Percentiles rank a stretch among this genome's conserved stretches.
Conservation (phyloP, 2,329 filamentous ascomycete genomes). For the Ilyonectria sp. region DNA sequence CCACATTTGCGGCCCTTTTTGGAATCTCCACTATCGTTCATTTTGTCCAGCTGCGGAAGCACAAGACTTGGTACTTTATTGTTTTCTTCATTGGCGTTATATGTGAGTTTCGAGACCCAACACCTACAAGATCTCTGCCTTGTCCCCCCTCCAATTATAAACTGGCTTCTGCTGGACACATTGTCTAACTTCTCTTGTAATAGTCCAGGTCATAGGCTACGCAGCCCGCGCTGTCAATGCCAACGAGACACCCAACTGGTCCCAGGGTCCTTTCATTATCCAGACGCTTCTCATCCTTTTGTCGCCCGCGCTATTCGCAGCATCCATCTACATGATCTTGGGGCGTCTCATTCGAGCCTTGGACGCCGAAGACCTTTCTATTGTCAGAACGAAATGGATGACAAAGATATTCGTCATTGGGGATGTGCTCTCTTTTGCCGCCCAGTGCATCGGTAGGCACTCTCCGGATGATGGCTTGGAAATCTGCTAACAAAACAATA, state of each 20-base stretch:
- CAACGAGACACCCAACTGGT: conserved; percentile 46
- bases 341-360: conserved; percentile 54
- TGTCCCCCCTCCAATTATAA: too few relatives aligned
- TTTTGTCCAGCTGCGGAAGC: not conserved
- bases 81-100: conserved; percentile 12
- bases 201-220: conserved; percentile 57
- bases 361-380: conserved; percentile 38
- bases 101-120: conserved; percentile 1
- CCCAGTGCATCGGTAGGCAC: conserved; percentile 46
- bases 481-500: not conserved
- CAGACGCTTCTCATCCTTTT: conserved; percentile 58
- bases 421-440: conserved; percentile 49
- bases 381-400: conserved; percentile 44
- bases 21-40: conserved; percentile 3
- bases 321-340: conserved; percentile 62
- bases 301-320: conserved; percentile 61
- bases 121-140: too few relatives aligned
- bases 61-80: conserved; percentile 9
- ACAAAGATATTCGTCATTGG: conserved; percentile 51
- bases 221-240: conserved; percentile 53
- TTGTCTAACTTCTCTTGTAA: too few relatives aligned
- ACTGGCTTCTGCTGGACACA: too few relatives aligned
- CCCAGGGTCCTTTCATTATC: conserved; percentile 57
- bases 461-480: not conserved
- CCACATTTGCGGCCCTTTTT: conserved; percentile 2